phyloP scores from a whole-genome alignment of 2,329 filamentous ascomycete genomes.

The Alternaria metachromatica region DNA sequence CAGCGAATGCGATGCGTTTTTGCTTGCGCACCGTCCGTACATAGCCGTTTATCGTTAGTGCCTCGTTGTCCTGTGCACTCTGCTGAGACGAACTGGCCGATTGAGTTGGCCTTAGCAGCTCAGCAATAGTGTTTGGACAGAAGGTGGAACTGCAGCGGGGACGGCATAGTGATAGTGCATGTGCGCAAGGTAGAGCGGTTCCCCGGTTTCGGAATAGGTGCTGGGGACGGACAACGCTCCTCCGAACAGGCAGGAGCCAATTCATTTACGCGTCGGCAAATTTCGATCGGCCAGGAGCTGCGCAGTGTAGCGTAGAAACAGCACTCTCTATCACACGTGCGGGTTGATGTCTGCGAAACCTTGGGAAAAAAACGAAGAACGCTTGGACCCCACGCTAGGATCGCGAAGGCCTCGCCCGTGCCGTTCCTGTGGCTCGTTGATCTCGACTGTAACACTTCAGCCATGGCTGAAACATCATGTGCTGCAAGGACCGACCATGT shows the following conservation, averaged over 20 bases:
- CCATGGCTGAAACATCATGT: conserved; percentile 26
- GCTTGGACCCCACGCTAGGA: conserved; percentile 20
- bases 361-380: conserved; percentile 13
- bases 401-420: conserved; percentile 7
- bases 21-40: conserved; percentile 85
- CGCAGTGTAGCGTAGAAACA: conserved; percentile 21
- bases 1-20: conserved; percentile 82
- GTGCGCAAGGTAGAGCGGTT: conserved; percentile 21
- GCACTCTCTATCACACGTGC: conserved; percentile 10
- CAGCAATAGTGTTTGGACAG: conserved; percentile 43
- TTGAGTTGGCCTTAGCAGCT: conserved; percentile 63
- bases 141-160: conserved; percentile 41
- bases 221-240: conserved; percentile 29
- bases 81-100: conserved; percentile 54
- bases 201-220: conserved; percentile 22
- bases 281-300: conserved; percentile 24
- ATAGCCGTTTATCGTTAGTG: conserved; percentile 71
- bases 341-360: conserved; percentile 23
- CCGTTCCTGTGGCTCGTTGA: conserved; percentile 19
- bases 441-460: conserved; percentile 11
- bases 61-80: conserved; percentile 43
- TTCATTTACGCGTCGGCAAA: conserved; percentile 38
- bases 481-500: conserved; percentile 10
- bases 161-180: conserved; percentile 25
- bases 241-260: conserved; percentile 30